Conservation (phyloP, 2,329 filamentous ascomycete species). For the Colletotrichum sp. region DNA sequence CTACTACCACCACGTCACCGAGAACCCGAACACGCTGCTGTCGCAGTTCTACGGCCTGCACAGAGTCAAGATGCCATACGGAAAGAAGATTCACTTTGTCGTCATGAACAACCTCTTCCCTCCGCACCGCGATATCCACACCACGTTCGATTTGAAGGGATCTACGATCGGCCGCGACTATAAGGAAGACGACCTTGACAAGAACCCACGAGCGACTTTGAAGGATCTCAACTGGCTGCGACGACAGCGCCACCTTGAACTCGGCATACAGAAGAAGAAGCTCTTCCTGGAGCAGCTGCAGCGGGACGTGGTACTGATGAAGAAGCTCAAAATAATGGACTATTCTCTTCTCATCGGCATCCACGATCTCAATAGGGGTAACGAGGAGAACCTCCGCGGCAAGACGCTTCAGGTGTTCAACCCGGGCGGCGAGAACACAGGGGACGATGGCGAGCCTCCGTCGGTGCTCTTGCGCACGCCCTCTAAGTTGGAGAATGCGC, state of each 20-base stretch:
- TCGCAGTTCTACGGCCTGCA: constrained; percentile 98
- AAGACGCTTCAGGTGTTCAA: constrained; percentile 96
- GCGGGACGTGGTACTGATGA: constrained; percentile 83
- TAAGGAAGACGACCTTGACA: constrained; percentile 83
- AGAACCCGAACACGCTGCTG: constrained; percentile 95
- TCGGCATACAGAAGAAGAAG: constrained; percentile 87
- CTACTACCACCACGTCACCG: constrained; percentile 90
- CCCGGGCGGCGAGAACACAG: constrained; percentile 72
- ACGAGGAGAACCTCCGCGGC: constrained; percentile 89
- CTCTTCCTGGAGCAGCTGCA: constrained; percentile 90
- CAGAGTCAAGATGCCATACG: constrained; percentile 97
- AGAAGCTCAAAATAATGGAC: constrained; percentile 96
- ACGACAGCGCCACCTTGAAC: constrained; percentile 82
- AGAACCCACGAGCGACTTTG: constrained; percentile 89
- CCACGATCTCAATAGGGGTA: constrained; percentile 87
- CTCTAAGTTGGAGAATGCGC: constrained; percentile 88
- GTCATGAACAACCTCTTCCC: constrained; percentile 99
- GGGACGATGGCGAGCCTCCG: constrained; percentile 65
- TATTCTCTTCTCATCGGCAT: constrained; percentile 96
- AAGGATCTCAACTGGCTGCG: constrained; percentile 98
- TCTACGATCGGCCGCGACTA: constrained; percentile 95
- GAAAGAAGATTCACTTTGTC: constrained; percentile 98
- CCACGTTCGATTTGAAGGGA: constrained; percentile 96
- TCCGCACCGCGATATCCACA: constrained; percentile 95
- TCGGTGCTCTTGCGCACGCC: constrained; percentile 83